Conservation (phyloP, 257 asterid species). For the Leonotis leonurus region DNA sequence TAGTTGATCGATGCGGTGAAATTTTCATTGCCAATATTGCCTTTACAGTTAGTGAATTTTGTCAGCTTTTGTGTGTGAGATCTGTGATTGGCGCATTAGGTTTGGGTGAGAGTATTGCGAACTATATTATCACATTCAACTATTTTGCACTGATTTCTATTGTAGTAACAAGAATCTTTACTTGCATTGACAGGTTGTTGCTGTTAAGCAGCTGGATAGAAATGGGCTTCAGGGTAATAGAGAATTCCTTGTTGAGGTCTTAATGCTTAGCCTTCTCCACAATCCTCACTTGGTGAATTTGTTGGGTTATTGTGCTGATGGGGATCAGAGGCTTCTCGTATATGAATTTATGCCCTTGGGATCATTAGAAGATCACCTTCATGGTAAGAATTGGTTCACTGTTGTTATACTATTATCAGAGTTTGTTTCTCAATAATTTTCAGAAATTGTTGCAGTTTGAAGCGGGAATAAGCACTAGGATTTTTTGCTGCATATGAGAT, state of each 20-base stretch:
- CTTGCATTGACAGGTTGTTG: slow-evolving; percentile 60
- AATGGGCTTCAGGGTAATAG: slow-evolving; percentile 98
- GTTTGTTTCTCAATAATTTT: background rate
- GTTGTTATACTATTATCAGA: background rate
- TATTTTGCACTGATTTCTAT: no score
- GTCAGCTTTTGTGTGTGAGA: no score
- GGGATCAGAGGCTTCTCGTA: slow-evolving; percentile 98
- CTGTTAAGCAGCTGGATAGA: slow-evolving; percentile 94
- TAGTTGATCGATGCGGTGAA: no score
- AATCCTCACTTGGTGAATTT: slow-evolving; percentile 88
- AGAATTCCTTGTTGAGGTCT: slow-evolving; percentile 94
- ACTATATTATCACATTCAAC: no score
- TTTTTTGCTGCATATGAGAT: no score
- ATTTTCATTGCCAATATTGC: no score
- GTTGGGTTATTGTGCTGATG: slow-evolving; percentile 97
- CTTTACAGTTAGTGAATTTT: no score
- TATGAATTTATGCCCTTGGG: slow-evolving; percentile 98
- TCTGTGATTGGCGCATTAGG: no score
- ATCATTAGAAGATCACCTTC: slow-evolving; percentile 95
- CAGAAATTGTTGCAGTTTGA: background rate
- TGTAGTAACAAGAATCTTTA: background rate
- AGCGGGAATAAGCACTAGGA: background rate
- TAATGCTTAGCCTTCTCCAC: slow-evolving; percentile 98
- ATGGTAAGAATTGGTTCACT: slow-evolving; percentile 42
- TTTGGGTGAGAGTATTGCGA: no score